Conservation (phyloP, 352 stramenopile genomes). For the Globisporangium rhizosaccharum region DNA sequence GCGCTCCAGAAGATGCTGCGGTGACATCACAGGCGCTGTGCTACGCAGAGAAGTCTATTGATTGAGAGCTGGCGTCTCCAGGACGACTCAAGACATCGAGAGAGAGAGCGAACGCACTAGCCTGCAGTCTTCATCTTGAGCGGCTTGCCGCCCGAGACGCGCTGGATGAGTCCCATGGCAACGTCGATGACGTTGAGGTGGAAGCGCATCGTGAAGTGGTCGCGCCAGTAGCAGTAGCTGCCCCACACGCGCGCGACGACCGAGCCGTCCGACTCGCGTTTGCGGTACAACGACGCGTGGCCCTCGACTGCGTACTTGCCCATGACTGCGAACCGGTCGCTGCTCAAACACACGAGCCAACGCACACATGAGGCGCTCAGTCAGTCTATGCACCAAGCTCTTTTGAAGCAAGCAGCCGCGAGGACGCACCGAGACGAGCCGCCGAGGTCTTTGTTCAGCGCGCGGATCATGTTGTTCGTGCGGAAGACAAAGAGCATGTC, state of each 20-base stretch:
- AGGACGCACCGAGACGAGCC: constrained; percentile 52
- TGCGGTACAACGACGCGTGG: constrained; percentile 42
- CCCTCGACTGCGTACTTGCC: constrained; percentile 64
- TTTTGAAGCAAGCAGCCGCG: neutral
- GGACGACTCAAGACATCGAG: neutral
- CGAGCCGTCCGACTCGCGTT: constrained; percentile 1
- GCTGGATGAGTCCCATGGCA: constrained; percentile 37
- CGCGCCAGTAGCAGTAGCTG: constrained; percentile 45
- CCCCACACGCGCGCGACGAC: constrained; percentile 12
- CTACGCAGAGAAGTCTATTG: neutral
- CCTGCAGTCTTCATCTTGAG: constrained; percentile 37
- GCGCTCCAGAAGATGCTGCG: constrained; percentile 44
- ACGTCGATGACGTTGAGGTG: constrained; percentile 60
- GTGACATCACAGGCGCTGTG: constrained; percentile 4
- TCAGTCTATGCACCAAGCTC: neutral
- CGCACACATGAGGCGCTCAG: neutral
- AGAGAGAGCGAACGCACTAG: constrained; percentile 4
- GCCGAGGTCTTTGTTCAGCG: constrained; percentile 86
- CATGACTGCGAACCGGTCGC: constrained; percentile 75
- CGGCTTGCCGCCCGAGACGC: constrained; percentile 20
- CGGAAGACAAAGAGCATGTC: constrained; percentile 91
- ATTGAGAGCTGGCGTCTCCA: constrained; percentile 19
- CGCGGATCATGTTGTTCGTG: constrained; percentile 89
- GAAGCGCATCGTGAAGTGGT: constrained; percentile 62
- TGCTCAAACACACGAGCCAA: constrained; percentile 12